Conservation (phyloP, 352 stramenopile genomes). For the Pelagophyceae sp. region DNA sequence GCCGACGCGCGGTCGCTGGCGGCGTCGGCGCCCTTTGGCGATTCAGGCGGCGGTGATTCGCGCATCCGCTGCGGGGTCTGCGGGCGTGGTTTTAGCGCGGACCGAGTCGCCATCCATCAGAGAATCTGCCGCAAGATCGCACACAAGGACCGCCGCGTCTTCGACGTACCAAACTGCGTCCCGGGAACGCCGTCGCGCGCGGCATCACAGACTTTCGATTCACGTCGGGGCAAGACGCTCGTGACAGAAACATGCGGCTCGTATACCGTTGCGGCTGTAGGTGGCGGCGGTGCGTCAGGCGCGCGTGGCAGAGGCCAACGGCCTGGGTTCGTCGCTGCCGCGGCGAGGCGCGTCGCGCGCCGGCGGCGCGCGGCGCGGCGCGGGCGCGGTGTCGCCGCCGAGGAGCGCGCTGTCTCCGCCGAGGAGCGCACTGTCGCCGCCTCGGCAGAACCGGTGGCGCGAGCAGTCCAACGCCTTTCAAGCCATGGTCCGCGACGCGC, state of each 20-base stretch:
- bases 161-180: too few relatives aligned
- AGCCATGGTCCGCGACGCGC: slow-evolving; percentile 14
- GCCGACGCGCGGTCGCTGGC: not conserved
- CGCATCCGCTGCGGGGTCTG: not conserved
- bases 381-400: not conserved
- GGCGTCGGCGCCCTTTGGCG: not conserved
- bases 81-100: not conserved
- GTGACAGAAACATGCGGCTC: too few relatives aligned
- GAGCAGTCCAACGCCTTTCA: not conserved
- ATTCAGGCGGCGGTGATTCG: not conserved
- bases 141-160: not conserved
- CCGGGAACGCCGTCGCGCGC: too few relatives aligned
- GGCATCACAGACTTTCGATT: too few relatives aligned
- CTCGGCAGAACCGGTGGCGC: not conserved
- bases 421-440: not conserved
- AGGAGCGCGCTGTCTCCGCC: not conserved
- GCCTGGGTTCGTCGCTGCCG: not conserved
- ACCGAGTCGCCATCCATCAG: slow-evolving; percentile 12
- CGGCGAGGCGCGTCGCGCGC: not conserved
- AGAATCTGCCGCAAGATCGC: slow-evolving; percentile 7
- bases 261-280: too few relatives aligned
- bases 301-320: not conserved
- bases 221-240: too few relatives aligned
- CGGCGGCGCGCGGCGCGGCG: not conserved
- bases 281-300: not conserved